These are phyloP conservation scores for Dryas drummondii DNA, from an alignment of 306 rosid species.

Conservation along the genomic window DNA sequence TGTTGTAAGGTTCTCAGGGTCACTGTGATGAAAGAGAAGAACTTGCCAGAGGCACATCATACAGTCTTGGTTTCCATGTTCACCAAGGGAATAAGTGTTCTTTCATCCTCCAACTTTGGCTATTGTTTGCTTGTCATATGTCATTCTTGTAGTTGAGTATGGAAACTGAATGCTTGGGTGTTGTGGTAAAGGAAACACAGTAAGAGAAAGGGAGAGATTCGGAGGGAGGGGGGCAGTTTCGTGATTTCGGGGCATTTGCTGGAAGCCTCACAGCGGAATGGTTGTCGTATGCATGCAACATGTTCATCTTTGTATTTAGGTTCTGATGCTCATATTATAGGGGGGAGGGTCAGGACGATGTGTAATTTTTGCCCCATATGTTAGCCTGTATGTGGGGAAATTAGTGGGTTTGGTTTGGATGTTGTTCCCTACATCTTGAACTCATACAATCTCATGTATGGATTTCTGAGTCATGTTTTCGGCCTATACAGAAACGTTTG, in stretches of 20 bases:
- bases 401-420: conserved; percentile 63
- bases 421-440: conserved; percentile 38
- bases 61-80: conserved; percentile 45
- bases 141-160: conserved; percentile 43
- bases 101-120: conserved; percentile 45
- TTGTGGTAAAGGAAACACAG: conserved; percentile 22
- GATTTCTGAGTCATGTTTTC: conserved; percentile 63
- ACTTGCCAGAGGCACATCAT: conserved; percentile 25
- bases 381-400: conserved; percentile 37
- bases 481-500: conserved; percentile 53
- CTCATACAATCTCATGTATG: conserved; percentile 49
- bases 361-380: conserved; percentile 61
- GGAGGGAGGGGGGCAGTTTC: conserved; percentile 11
- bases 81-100: conserved; percentile 32
- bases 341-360: conserved; percentile 35
- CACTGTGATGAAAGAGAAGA: conserved; percentile 32
- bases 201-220: conserved; percentile 11
- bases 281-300: conserved; percentile 31
- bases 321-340: conserved; percentile 40
- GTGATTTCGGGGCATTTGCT: conserved; percentile 51
- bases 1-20: conserved; percentile 32
- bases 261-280: conserved; percentile 34
- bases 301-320: conserved; percentile 49
- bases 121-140: conserved; percentile 34
- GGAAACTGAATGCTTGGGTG: conserved; percentile 30